Evolutionary conservation across 805 yeast genomes (phyloP).

Genomic region (Candida maesae): DNA sequence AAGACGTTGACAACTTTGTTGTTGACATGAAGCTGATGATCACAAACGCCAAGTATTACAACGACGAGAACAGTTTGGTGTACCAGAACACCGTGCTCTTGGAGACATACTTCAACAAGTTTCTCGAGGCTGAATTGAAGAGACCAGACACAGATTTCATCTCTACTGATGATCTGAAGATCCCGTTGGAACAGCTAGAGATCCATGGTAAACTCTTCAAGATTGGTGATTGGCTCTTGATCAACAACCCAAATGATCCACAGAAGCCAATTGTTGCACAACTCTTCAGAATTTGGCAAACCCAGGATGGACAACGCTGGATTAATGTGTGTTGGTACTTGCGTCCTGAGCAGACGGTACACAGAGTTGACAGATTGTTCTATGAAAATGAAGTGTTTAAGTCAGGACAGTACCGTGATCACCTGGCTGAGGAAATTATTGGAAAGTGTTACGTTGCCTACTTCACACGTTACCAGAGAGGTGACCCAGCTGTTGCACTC

Average conservation of each 20-base stretch:
- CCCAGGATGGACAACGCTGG: constrained; percentile 78
- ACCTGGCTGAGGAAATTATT: constrained; percentile 78
- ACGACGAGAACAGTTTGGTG: constrained; percentile 53
- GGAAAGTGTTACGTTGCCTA: constrained; percentile 95
- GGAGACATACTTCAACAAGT: constrained; percentile 54
- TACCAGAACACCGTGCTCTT: constrained; percentile 59
- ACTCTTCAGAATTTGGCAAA: constrained; percentile 87
- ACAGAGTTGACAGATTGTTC: constrained; percentile 82
- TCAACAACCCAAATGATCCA: constrained; percentile 83
- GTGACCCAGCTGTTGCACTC: constrained; percentile 78
- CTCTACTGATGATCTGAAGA: constrained; percentile 51
- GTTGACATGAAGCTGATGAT: constrained; percentile 74
- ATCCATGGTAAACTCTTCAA: constrained; percentile 68
- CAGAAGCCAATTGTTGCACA: constrained; percentile 92
- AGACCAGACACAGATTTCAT: constrained; percentile 80
- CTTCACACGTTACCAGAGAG: constrained; percentile 91
- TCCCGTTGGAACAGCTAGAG: constrained; percentile 76
- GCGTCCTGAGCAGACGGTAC: constrained; percentile 97
- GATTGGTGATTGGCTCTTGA: constrained; percentile 94
- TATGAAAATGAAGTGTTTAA: constrained; percentile 94
- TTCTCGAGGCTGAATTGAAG: constrained; percentile 64
- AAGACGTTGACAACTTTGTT: constrained; percentile 69
- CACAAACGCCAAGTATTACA: constrained; percentile 65
- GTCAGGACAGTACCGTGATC: constrained; percentile 96
- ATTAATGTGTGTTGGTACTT: constrained; percentile 97